A percentile compares a stretch with the other conserved stretches of the same genome.
These are phyloP conservation scores for Oryza coarctata DNA, from an alignment of 176 grass and related monocot species.

Conservation along the genomic window DNA sequence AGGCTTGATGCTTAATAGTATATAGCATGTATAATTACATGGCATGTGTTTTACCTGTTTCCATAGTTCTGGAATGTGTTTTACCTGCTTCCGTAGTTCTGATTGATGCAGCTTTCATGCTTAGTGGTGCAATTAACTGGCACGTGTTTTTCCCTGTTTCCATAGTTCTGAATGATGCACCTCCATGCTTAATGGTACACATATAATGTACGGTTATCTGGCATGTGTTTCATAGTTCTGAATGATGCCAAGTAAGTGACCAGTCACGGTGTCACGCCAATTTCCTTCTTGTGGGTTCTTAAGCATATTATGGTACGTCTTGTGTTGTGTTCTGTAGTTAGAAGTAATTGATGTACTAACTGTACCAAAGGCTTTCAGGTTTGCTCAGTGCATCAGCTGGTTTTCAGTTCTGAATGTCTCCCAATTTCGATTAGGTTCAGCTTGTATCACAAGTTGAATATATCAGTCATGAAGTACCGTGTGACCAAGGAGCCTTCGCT, in stretches of 20 bases:
- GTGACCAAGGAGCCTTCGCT: neutral
- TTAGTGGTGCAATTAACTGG: no score
- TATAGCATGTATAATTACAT: slow-evolving; percentile 40
- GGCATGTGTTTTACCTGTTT: neutral
- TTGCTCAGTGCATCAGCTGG: neutral
- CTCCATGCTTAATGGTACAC: no score
- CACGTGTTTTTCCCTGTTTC: no score
- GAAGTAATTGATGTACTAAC: neutral
- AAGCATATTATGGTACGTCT: neutral
- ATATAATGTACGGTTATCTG: no score
- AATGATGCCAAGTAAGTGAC: neutral
- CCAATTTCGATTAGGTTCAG: neutral
- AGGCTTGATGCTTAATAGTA: slow-evolving; percentile 29
- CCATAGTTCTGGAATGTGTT: neutral
- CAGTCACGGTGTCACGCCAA: no score
- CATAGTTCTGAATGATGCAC: neutral
- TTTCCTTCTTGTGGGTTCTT: neutral
- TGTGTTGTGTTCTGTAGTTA: neutral
- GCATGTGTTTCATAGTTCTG: neutral
- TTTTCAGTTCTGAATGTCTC: neutral
- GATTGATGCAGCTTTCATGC: neutral
- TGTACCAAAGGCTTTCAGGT: neutral
- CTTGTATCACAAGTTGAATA: neutral
- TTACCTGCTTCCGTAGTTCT: neutral
- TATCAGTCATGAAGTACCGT: neutral